A percentile compares a stretch with the other conserved stretches of the same genome.
phyloP scores from a whole-genome alignment of 495 filamentous ascomycete species.

The Articulospora tetracladia region DNA sequence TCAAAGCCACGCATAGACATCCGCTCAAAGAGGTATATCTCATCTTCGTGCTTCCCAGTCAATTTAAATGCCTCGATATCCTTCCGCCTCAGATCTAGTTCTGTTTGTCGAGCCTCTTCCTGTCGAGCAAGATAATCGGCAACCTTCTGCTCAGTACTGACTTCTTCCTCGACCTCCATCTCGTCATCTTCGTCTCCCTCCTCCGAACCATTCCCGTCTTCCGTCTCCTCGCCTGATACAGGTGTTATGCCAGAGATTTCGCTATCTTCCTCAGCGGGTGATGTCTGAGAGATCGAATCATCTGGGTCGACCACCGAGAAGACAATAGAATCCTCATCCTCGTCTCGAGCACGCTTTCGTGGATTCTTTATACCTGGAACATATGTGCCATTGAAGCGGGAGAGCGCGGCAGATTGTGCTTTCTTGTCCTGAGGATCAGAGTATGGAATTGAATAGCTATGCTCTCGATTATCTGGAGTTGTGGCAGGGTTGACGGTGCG shows the following conservation, averaged over 20 bases:
- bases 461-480: neutral
- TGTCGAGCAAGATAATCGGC: slow-evolving; percentile 26
- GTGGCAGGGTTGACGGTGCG: slow-evolving; percentile 21
- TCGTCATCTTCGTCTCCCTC: slow-evolving; percentile 2
- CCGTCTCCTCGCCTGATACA: slow-evolving; percentile 1
- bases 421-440: slow-evolving; percentile 18
- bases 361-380: slow-evolving; percentile 15
- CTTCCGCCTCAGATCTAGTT: slow-evolving; percentile 18
- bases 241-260: slow-evolving; percentile 7
- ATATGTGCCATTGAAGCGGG: slow-evolving; percentile 10
- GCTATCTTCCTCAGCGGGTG: slow-evolving; percentile 7
- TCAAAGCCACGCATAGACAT: slow-evolving; percentile 57
- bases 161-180: neutral
- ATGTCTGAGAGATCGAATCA: slow-evolving; percentile 10
- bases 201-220: neutral
- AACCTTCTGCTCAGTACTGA: slow-evolving; percentile 18
- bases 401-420: slow-evolving; percentile 4
- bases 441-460: slow-evolving; percentile 1
- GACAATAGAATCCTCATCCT: slow-evolving; percentile 6
- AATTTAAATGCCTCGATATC: slow-evolving; percentile 16
- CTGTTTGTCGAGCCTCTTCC: slow-evolving; percentile 5
- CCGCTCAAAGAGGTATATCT: slow-evolving; percentile 50
- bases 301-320: slow-evolving; percentile 5
- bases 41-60: slow-evolving; percentile 40
- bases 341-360: slow-evolving; percentile 16